These are phyloP conservation scores for Penicillium sp. DNA, from an alignment of 2,329 filamentous ascomycete species.

Conservation along the genomic window DNA sequence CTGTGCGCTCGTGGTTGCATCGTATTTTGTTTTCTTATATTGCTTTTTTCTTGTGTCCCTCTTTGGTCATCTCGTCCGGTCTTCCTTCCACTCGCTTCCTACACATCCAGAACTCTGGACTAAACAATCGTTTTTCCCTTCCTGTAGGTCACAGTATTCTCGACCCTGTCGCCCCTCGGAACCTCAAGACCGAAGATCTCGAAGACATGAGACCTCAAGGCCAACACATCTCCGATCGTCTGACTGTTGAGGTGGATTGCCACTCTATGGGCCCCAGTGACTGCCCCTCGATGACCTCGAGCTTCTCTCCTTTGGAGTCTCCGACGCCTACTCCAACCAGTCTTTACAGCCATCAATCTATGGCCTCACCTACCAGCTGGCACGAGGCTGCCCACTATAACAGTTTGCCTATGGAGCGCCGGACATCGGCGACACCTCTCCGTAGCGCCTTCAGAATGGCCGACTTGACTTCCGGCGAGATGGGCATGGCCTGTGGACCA, in stretches of 20 bases:
- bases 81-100: conserved; percentile 5
- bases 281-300: conserved; percentile 42
- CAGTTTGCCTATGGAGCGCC: conserved; percentile 28
- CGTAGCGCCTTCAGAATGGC: conserved; percentile 37
- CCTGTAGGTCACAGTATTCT: conserved; percentile 31
- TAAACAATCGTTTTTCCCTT: conserved; percentile 9
- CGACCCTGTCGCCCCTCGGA: conserved; percentile 27
- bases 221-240: conserved; percentile 36
- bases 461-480: conserved; percentile 35
- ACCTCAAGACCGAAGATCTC: conserved; percentile 29
- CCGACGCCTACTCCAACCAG: conserved; percentile 41
- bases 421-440: conserved; percentile 31
- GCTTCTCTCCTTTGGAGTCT: conserved; percentile 42
- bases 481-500: conserved; percentile 33
- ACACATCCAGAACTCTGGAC: conserved; percentile 2
- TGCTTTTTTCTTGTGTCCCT: not conserved
- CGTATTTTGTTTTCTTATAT: conserved; percentile 4
- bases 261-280: conserved; percentile 40
- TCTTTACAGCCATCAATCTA: conserved; percentile 38
- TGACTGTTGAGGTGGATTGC: conserved; percentile 41
- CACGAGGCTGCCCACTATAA: conserved; percentile 33
- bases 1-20: conserved; percentile 18
- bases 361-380: conserved; percentile 39
- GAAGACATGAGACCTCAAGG: conserved; percentile 42
- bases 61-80: not conserved